Conservation (phyloP, 2,329 filamentous ascomycete species). For the Epicoccum sorghinum region DNA sequence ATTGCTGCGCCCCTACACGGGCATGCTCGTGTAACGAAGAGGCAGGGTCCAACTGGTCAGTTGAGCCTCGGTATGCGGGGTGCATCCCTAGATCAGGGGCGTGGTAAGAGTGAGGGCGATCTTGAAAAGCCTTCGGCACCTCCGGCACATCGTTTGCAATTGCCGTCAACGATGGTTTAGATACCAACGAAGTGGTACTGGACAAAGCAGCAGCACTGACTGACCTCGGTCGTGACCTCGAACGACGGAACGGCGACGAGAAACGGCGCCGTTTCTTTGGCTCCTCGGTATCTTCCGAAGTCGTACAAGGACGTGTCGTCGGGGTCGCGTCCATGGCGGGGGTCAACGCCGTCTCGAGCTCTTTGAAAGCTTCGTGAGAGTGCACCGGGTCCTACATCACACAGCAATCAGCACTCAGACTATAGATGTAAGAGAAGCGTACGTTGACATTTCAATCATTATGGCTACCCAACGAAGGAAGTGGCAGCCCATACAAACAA, state of each 20-base stretch:
- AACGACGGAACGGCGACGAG: slow-evolving; percentile 44
- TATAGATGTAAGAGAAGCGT: slow-evolving; percentile 1
- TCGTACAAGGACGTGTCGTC: slow-evolving; percentile 13
- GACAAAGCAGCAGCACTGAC: slow-evolving; percentile 35
- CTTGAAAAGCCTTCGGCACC: slow-evolving; percentile 14
- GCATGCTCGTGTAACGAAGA: slow-evolving; percentile 6
- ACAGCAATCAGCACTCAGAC: slow-evolving; percentile 46
- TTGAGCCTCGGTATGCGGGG: slow-evolving; percentile 19
- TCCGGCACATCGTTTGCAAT: slow-evolving; percentile 1
- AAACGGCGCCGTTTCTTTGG: slow-evolving; percentile 40
- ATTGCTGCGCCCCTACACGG: slow-evolving; percentile 33
- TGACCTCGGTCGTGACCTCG: slow-evolving; percentile 35
- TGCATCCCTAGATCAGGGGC: slow-evolving; percentile 38
- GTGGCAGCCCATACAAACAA: slow-evolving; percentile 21
- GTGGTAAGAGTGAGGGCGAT: slow-evolving; percentile 37
- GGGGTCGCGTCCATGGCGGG: slow-evolving; percentile 16
- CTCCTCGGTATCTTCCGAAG: slow-evolving; percentile 21
- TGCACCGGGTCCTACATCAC: slow-evolving; percentile 43
- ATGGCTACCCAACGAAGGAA: slow-evolving; percentile 25
- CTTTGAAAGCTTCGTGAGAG: slow-evolving; percentile 40
- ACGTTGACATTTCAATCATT: slow-evolving; percentile 37
- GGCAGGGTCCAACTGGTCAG: slow-evolving; percentile 16
- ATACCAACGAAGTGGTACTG: slow-evolving; percentile 18
- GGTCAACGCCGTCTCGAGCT: slow-evolving; percentile 34
- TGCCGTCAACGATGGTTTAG: slow-evolving; percentile 14